phyloP scores from a whole-genome alignment of 2,329 filamentous ascomycete species.

The Cryphonectria japonica region DNA sequence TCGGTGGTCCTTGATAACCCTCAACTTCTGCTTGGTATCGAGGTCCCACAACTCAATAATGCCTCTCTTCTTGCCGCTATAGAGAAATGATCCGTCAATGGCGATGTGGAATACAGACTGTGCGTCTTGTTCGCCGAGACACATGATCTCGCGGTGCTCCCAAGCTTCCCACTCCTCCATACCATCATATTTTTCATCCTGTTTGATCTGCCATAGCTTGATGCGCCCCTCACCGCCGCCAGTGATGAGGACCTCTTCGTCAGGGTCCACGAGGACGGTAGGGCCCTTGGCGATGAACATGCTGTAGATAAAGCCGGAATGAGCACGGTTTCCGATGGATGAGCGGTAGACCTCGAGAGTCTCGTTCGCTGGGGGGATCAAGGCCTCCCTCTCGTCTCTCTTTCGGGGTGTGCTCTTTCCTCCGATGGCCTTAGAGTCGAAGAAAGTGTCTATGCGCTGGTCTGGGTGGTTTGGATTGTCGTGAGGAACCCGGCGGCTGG shows the following conservation, averaged over 20 bases:
- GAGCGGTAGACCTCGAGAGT: constrained; percentile 80
- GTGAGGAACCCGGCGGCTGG: constrained; percentile 60
- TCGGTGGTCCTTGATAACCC: constrained; percentile 80
- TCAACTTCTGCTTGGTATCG: constrained; percentile 86
- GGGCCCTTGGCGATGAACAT: constrained; percentile 83
- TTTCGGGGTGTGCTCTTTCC: constrained; percentile 78
- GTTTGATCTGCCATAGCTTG: constrained; percentile 80
- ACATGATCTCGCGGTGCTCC: constrained; percentile 54
- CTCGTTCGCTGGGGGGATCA: constrained; percentile 57
- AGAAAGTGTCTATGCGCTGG: constrained; percentile 82
- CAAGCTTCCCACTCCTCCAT: constrained; percentile 57
- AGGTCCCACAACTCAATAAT: constrained; percentile 96
- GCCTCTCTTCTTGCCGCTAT: constrained; percentile 85
- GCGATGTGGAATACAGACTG: constrained; percentile 76
- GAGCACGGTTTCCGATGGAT: constrained; percentile 85
- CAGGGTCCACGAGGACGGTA: constrained; percentile 67
- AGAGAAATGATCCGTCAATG: constrained; percentile 88
- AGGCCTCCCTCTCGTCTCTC: constrained; percentile 59
- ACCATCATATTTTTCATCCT: constrained; percentile 56
- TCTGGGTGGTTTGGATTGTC: constrained; percentile 73
- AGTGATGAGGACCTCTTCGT: constrained; percentile 83
- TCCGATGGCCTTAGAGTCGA: constrained; percentile 86
- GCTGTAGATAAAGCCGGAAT: constrained; percentile 94
- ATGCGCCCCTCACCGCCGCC: constrained; percentile 93
- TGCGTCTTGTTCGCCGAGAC: constrained; percentile 60